A percentile compares a stretch with the other conserved stretches of the same genome.
phyloP scores from a whole-genome alignment of 805 yeast species.

The Diddensiella santjacobensis region DNA sequence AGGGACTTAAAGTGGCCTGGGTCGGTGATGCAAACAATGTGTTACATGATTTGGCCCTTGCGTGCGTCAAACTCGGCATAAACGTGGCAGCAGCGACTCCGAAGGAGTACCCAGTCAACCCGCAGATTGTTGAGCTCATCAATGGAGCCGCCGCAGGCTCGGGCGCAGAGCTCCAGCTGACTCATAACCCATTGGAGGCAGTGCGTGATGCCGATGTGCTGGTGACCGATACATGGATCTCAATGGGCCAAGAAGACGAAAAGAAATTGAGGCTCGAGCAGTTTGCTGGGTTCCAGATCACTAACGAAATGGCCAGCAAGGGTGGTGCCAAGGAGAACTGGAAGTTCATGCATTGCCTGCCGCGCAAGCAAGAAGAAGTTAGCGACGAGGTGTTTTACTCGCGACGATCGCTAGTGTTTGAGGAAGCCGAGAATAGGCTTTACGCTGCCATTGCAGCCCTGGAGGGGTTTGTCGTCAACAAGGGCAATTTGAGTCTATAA shows the following conservation, averaged over 20 bases:
- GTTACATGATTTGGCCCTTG: slow-evolving; percentile 87
- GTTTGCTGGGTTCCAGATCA: slow-evolving; percentile 84
- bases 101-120: slow-evolving; percentile 58
- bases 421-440: slow-evolving; percentile 93
- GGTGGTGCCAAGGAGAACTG: slow-evolving; percentile 62
- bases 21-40: slow-evolving; percentile 97
- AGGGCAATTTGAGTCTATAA: slow-evolving; percentile 42
- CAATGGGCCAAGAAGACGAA: slow-evolving; percentile 95
- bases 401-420: slow-evolving; percentile 79
- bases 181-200: slow-evolving; percentile 74
- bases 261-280: slow-evolving; percentile 66
- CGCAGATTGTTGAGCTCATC: slow-evolving; percentile 53
- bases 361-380: slow-evolving; percentile 93
- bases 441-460: slow-evolving; percentile 95
- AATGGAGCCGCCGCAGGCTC: slow-evolving; percentile 43
- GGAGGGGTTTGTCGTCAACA: slow-evolving; percentile 83
- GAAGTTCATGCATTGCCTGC: slow-evolving; percentile 97
- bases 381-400: slow-evolving; percentile 89
- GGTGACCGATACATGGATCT: slow-evolving; percentile 95
- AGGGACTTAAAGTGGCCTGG: slow-evolving; percentile 80
- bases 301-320: slow-evolving; percentile 52
- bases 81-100: slow-evolving; percentile 85
- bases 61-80: slow-evolving; percentile 80
- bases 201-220: slow-evolving; percentile 70
- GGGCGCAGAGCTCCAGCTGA: slow-evolving; percentile 44